Evolutionary conservation across 2,329 filamentous ascomycete species (phyloP).

Genomic region (Acrodontium crateriforme): DNA sequence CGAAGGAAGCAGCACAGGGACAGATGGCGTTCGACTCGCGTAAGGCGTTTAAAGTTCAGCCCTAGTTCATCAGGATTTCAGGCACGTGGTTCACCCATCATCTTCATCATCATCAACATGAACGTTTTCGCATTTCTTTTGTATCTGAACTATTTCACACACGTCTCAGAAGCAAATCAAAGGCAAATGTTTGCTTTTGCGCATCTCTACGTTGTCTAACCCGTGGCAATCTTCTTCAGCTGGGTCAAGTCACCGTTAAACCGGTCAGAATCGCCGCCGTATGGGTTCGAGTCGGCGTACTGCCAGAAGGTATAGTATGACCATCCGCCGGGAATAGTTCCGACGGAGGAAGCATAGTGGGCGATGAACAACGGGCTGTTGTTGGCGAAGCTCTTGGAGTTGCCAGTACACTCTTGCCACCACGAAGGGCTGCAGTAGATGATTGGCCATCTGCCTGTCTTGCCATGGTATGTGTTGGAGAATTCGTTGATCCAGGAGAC

Average conservation of each 20-base stretch:
- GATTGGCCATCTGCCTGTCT: conserved; percentile 36
- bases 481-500: conserved; percentile 42
- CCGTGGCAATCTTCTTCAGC: conserved; percentile 24
- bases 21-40: too few relatives aligned
- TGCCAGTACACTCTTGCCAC: conserved; percentile 42
- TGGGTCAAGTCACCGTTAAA: conserved; percentile 34
- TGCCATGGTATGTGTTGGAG: conserved; percentile 35
- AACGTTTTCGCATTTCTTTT: too few relatives aligned
- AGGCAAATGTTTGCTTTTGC: too few relatives aligned
- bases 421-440: conserved; percentile 41
- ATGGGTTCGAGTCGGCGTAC: conserved; percentile 34
- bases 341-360: conserved; percentile 15
- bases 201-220: too few relatives aligned
- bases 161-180: too few relatives aligned
- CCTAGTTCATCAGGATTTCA: too few relatives aligned
- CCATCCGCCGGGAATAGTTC: conserved; percentile 29
- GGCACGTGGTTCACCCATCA: too few relatives aligned
- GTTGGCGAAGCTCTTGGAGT: conserved; percentile 31
- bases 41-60: too few relatives aligned
- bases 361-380: conserved; percentile 12
- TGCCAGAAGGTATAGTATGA: conserved; percentile 42
- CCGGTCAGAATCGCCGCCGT: conserved; percentile 39
- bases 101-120: too few relatives aligned
- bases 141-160: too few relatives aligned
- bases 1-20: too few relatives aligned